Base-by-base conservation (phyloP, 2,329 filamentous ascomycete genomes). In the Ploettnerulaceae sp. region DNA sequence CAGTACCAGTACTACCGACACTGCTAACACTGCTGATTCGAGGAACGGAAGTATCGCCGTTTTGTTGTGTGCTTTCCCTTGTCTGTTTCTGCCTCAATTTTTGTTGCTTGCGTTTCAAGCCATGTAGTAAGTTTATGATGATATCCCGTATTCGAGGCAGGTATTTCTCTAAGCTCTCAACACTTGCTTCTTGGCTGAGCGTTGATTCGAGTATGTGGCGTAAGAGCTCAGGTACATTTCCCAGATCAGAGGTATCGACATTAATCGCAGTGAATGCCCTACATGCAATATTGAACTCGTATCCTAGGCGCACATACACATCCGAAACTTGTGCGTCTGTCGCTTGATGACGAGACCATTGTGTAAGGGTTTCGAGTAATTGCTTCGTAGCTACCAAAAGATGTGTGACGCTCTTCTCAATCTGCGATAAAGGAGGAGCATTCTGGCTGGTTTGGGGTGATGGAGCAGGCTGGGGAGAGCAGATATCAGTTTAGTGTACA, bases 271-370 rank as follows among this genome's bases (percentile, higher is more conserved):
- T 89, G 69, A 98, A 98, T 52, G 93, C 91, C 46, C 93, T 85
- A 67, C 91, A 97, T 21, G 93, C 93, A 72, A 98, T 93, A 69
- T 98, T 98, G 76, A 98, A 98, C 69, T 98, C 93, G 69, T 98
- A 98, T 36, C 93, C 93, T 52, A 98, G 73, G 51, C 93, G 85
- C 51, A 98, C 93, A 65, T 98, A 98, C 59, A 98, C 93, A 66
- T 98, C 93, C 9, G 93, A 97, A 49, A 98, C 93, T 66, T 97
- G 88, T 52, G 84, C 86, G 69, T 98, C 93, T 54, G 89, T 90
- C 45, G 93, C 90, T 60, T 86, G 83, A 52, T 87, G 85, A 47
- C 91, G 87, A 49, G 93, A 98, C 93, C 93, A 98, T 74, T 95
- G 86, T 36, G 93, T 98, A 52, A 98, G 75, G 5, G 91, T 98